These are phyloP conservation scores for Breviolum minutum DNA, from an alignment of 73 alveolate genomes.

Conservation along the genomic window DNA sequence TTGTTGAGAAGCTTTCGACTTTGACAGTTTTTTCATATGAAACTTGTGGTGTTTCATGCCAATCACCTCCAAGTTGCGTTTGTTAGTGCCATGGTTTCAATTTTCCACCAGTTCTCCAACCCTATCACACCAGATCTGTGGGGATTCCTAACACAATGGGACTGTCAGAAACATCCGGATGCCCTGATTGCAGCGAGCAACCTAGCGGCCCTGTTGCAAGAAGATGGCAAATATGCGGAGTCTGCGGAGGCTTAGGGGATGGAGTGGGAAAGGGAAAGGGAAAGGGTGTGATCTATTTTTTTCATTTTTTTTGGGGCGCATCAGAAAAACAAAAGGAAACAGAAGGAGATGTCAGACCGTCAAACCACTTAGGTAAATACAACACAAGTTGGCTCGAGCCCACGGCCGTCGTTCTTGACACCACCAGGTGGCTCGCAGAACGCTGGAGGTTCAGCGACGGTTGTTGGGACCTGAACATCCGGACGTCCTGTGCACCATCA, in stretches of 20 bases:
- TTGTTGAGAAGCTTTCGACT: too few relatives aligned
- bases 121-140: too few relatives aligned
- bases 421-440: constrained; percentile 1
- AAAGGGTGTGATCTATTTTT: too few relatives aligned
- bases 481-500: constrained; percentile 66
- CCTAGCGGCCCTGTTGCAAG: constrained; percentile 74
- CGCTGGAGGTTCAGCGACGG: constrained; percentile 59
- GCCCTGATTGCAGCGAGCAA: constrained; percentile 79
- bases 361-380: too few relatives aligned
- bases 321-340: neutral
- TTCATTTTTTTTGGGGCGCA: too few relatives aligned
- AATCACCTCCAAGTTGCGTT: too few relatives aligned
- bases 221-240: constrained; percentile 52
- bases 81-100: too few relatives aligned
- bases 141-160: too few relatives aligned
- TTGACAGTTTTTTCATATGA: too few relatives aligned
- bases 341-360: neutral
- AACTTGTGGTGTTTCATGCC: too few relatives aligned
- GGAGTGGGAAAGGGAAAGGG: neutral
- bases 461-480: constrained; percentile 76
- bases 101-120: too few relatives aligned
- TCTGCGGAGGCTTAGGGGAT: constrained; percentile 37
- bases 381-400: neutral
- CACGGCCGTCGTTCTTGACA: neutral
- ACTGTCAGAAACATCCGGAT: constrained; percentile 51